Evolutionary conservation across 768 basidiomycete genomes (phyloP), one percentile per base, ranked within the genome.

Genomic region (Mycena haematopus): DNA sequence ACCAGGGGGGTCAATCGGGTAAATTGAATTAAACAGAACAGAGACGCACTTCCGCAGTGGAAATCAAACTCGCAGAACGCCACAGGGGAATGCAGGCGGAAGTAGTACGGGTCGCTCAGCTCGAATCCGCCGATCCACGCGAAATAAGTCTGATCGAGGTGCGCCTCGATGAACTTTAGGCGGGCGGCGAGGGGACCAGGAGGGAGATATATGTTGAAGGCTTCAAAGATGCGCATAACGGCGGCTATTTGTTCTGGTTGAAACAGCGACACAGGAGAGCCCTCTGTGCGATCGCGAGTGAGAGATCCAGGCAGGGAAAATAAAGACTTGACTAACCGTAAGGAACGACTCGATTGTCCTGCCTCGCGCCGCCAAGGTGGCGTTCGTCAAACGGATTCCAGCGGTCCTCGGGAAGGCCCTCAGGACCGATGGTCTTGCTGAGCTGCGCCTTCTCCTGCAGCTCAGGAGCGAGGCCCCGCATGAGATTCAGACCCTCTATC

Each of bases 331-430:
- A n/a, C 36, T 7, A 15, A 40, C 52, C 52, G 36, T 52, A 52
- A 1, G 52, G 52, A n/a, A 52, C 35, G 13, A 52, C 52, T 1
- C 52, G 52, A 25, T 52, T 52, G 19, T 52, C 52, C 52, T 40
- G 52, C 52, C 52, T 22, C 21, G 52, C 52, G 15, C 52, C 52
- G 6, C 52, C 52, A n/a, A 52, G 52, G 24, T 52, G 52, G 36
- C 52, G 52, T 25, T 52, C 52, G 24, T 52, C 52, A 36, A 52
- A 52, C 36, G 52, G 52, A 40, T 52, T 52, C 52, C 52, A 52
- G 13, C 52, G 52, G 35, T 52, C 52, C 6, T 36, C 36, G 7
- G 52, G 52, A 0, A 52, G 52, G 15, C 52, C 52, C 33, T 40
- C 52, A 2, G 52, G 52, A 1, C 52, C 36, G 15, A 52, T 52